These are phyloP conservation scores for Penicillium freii DNA, from an alignment of 2,329 filamentous ascomycete genomes.

Conservation along the genomic window DNA sequence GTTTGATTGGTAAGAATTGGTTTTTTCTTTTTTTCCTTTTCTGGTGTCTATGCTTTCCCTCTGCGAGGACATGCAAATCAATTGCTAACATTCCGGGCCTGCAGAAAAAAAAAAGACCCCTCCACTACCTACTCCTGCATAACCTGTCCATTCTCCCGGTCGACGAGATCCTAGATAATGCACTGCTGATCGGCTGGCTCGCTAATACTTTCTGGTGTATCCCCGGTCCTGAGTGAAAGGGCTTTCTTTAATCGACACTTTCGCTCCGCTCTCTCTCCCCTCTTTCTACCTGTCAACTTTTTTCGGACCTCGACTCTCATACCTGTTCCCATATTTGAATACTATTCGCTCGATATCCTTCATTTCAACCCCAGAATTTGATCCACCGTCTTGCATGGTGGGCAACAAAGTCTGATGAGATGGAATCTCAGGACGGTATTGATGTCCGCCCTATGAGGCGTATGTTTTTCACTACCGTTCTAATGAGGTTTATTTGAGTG, in stretches of 20 bases:
- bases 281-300: slow-evolving; percentile 5
- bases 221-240: slow-evolving; percentile 8
- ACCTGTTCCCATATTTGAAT: background rate
- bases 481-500: background rate
- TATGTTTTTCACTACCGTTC: slow-evolving; percentile 45
- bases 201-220: slow-evolving; percentile 6
- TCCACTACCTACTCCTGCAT: slow-evolving; percentile 28
- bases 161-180: slow-evolving; percentile 28
- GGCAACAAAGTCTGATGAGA: slow-evolving; percentile 31
- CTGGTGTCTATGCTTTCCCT: background rate
- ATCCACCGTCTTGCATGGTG: slow-evolving; percentile 30
- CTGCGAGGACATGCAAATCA: slow-evolving; percentile 10
- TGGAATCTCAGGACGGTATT: slow-evolving; percentile 52
- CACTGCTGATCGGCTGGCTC: slow-evolving; percentile 18
- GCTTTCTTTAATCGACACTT: slow-evolving; percentile 11
- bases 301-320: background rate
- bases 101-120: slow-evolving; percentile 19
- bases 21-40: slow-evolving; percentile 11
- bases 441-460: slow-evolving; percentile 65
- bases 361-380: background rate
- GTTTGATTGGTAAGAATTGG: slow-evolving; percentile 12
- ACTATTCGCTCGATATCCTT: slow-evolving; percentile 4
- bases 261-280: background rate
- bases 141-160: slow-evolving; percentile 33
- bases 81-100: slow-evolving; percentile 31